Evolutionary conservation across 2,329 filamentous ascomycete species (phyloP).

Genomic region (Microdochium nivale): DNA sequence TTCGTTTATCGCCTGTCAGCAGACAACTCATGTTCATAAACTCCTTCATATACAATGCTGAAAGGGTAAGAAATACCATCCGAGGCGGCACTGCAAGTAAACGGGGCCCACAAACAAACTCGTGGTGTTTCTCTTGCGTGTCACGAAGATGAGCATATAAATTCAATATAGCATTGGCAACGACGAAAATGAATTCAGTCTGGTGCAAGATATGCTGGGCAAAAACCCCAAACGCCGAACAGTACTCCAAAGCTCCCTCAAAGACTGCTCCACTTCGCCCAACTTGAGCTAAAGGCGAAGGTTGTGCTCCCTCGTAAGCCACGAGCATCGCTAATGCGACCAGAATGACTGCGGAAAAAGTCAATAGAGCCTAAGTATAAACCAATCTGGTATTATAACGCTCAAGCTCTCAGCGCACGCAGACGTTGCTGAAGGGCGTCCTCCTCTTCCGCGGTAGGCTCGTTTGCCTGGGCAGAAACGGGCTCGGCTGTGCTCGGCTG

Average conservation of each 20-base stretch:
- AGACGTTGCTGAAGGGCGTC: constrained; percentile 60
- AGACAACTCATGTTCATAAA: too few relatives aligned
- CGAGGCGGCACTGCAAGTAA: too few relatives aligned
- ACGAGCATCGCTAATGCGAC: neutral
- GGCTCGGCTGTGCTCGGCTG: constrained; percentile 51
- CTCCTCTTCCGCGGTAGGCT: constrained; percentile 70
- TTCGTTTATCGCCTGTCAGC: too few relatives aligned
- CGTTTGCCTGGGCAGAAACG: constrained; percentile 36
- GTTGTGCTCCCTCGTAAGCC: neutral
- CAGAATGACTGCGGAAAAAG: neutral
- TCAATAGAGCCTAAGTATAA: too few relatives aligned
- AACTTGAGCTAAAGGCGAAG: neutral
- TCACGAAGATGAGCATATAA: too few relatives aligned
- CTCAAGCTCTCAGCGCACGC: constrained; percentile 43
- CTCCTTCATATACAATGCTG: too few relatives aligned
- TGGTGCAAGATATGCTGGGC: neutral
- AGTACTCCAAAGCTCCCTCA: neutral
- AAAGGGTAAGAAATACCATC: too few relatives aligned
- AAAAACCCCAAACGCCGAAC: neutral
- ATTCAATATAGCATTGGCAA: too few relatives aligned
- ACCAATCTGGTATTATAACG: neutral
- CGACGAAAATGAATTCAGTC: neutral
- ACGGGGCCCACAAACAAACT: too few relatives aligned
- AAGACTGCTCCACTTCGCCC: neutral
- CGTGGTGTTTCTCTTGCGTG: too few relatives aligned